A percentile compares a stretch with the other conserved stretches of the same genome.
Conservation (phyloP, 805 yeast genomes). For the Clavispora asparagi region DNA sequence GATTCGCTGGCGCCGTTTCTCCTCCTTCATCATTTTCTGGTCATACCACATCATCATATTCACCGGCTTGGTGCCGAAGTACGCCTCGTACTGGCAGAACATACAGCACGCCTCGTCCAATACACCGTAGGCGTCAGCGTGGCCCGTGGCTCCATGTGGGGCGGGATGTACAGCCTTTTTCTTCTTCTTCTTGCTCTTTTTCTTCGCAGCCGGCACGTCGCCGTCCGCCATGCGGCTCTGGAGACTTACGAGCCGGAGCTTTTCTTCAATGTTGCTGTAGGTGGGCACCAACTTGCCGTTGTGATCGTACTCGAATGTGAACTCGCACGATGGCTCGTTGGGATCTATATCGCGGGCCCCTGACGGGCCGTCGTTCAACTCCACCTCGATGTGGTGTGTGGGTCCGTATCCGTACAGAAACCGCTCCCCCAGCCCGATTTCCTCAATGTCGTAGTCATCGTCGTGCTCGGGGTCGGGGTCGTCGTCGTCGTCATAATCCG, state of each 20-base stretch:
- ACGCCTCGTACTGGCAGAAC: conserved; percentile 49
- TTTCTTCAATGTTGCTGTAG: conserved; percentile 34
- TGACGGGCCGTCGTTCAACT: conserved; percentile 31
- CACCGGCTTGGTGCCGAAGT: conserved; percentile 45
- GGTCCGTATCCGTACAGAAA: conserved; percentile 28
- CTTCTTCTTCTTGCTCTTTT: conserved; percentile 7
- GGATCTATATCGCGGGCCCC: conserved; percentile 21
- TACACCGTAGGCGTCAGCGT: background rate
- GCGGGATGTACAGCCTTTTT: conserved; percentile 7
- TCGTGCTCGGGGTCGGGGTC: conserved; percentile 15
- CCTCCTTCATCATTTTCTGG: conserved; percentile 26
- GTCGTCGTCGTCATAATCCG: conserved; percentile 15
- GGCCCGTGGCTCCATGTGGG: conserved; percentile 2
- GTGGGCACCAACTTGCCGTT: conserved; percentile 39
- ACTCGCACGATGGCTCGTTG: conserved; percentile 39
- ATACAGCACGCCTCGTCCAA: conserved; percentile 30
- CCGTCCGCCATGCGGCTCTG: conserved; percentile 13
- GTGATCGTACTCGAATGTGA: conserved; percentile 40
- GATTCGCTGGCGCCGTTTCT: conserved; percentile 25
- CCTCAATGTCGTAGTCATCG: conserved; percentile 37
- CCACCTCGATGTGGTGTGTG: conserved; percentile 38
- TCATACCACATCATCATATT: conserved; percentile 50
- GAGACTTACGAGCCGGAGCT: conserved; percentile 28
- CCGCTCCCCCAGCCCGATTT: conserved; percentile 22
- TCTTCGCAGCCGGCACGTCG: conserved; percentile 6